Evolutionary conservation across 1,139 yeast genomes (phyloP), one percentile per base, ranked within the genome.

Genomic region (Pichia sp.): DNA sequence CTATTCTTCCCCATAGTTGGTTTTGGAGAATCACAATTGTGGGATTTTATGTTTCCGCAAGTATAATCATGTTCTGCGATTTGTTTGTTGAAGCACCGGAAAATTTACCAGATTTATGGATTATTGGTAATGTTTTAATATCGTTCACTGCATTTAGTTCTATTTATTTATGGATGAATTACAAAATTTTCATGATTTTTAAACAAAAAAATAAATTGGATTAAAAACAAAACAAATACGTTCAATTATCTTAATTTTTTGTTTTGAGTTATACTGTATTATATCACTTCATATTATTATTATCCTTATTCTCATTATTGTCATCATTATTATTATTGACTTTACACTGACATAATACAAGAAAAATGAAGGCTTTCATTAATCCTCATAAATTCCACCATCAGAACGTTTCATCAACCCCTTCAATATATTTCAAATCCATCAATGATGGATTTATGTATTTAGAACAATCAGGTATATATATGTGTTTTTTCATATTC

Each of bases 81-180:
- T 66, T 68, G 46, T 61, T 68, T 30, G 58, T 76, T 9, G 63
- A 58, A 3, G 83, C 95, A 3, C 93, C 95, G 1, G 54, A 62
- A 1, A 65, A 67, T 44, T 83, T 81, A 58, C 97, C 98, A 3
- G 98, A 95, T 67, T 62, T 93, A 19, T 89, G 95, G 91, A 87
- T 87, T 0, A 76, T 91, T 36, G 76, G 81, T 18, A 93, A 93
- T 63, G 82, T 87, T 42, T 64, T 83, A 0, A 66, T 90, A 10
- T 84, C 95, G 0, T 89, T 89, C 66, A 85, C 79, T 0, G 87
- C 91, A 53, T 93, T 91, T 63, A 69, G 73, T 0, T 63, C 87
- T 48, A 87, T 87, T 62, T 91, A 93, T 84, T 58, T 89, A 33
- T 93, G 96, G 93, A 73, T 79, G 43, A 72, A 81, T 59, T 80